A percentile compares a stretch with the other conserved stretches of the same genome.
Evolutionary conservation across 228 moss, liverwort and hornwort species (phyloP).

Genomic region (Sphagnum magellanicum): DNA sequence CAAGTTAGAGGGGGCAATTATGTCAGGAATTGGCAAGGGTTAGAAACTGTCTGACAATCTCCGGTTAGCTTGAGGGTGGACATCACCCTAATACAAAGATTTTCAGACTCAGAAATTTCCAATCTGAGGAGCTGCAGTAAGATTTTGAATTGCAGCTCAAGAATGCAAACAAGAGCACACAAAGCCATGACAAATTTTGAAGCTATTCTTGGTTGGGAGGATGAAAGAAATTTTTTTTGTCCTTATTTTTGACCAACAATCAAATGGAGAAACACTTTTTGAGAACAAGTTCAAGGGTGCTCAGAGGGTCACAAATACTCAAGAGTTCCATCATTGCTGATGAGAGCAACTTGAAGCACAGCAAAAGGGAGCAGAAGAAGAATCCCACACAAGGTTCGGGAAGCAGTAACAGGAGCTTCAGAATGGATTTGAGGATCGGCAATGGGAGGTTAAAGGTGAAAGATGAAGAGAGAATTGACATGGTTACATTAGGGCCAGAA

Average conservation of each 20-base stretch:
- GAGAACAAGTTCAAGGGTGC: constrained; percentile 14
- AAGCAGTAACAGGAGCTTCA: background rate
- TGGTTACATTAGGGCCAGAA: constrained; percentile 3
- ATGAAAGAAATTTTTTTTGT: constrained; percentile 11
- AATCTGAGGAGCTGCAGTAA: background rate
- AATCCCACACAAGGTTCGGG: background rate
- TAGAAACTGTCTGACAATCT: constrained; percentile 36
- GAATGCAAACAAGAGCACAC: constrained; percentile 17
- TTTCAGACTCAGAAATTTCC: constrained; percentile 6
- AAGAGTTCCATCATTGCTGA: constrained; percentile 11
- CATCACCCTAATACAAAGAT: constrained; percentile 5
- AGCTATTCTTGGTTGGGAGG: constrained; percentile 40
- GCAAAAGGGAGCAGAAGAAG: constrained; percentile 30
- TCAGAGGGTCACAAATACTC: constrained; percentile 20
- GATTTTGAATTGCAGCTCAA: background rate
- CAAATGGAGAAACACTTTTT: constrained; percentile 9
- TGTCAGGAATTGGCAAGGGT: constrained; percentile 29
- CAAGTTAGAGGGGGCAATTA: constrained; percentile 26
- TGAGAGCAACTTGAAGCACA: constrained; percentile 13
- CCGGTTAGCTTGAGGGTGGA: constrained; percentile 27
- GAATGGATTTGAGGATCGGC: constrained; percentile 7
- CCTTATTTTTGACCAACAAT: constrained; percentile 9
- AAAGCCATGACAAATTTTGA: constrained; percentile 32
- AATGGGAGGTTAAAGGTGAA: constrained; percentile 7
- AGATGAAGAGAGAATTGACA: constrained; percentile 10